Conservation (phyloP, 352 stramenopile species). For the Phytopythium montanum region DNA sequence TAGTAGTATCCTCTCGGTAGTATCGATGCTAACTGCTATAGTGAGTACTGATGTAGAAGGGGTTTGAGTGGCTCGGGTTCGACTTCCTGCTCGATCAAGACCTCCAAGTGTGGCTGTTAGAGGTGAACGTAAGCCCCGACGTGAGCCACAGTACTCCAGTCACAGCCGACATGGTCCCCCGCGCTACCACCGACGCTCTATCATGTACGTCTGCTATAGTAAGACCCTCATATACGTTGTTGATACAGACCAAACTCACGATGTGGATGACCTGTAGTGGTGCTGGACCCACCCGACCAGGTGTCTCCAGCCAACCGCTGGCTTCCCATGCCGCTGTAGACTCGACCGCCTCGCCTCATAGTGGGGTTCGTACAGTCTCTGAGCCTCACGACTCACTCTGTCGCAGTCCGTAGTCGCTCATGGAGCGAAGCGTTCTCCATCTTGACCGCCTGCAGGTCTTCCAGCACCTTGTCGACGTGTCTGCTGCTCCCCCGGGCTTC, state of each 20-base stretch:
- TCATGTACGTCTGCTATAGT: conserved; percentile 25
- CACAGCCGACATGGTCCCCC: conserved; percentile 45
- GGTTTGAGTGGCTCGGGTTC: conserved; percentile 86
- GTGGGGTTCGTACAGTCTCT: background rate
- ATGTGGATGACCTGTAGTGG: conserved; percentile 8
- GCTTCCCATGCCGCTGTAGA: conserved; percentile 8
- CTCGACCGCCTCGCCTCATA: too few species aligned
- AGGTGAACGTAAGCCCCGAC: conserved; percentile 88
- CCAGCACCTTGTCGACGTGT: conserved; percentile 68
- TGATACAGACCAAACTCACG: background rate
- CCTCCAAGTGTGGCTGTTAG: conserved; percentile 63
- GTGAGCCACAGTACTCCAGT: conserved; percentile 74
- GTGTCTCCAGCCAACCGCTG: conserved; percentile 19
- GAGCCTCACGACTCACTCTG: too few species aligned
- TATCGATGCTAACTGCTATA: background rate
- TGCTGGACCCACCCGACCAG: conserved; percentile 12
- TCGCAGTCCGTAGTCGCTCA: conserved; percentile 33
- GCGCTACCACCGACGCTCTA: conserved; percentile 45
- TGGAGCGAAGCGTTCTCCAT: conserved; percentile 65
- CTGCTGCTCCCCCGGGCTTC: conserved; percentile 62
- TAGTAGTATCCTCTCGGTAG: background rate
- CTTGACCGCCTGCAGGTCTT: conserved; percentile 65
- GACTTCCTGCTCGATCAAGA: conserved; percentile 75
- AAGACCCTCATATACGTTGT: background rate
- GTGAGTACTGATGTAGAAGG: conserved; percentile 21